Evolutionary conservation across 805 yeast species (phyloP).

Genomic region (Starmerella roubikii): DNA sequence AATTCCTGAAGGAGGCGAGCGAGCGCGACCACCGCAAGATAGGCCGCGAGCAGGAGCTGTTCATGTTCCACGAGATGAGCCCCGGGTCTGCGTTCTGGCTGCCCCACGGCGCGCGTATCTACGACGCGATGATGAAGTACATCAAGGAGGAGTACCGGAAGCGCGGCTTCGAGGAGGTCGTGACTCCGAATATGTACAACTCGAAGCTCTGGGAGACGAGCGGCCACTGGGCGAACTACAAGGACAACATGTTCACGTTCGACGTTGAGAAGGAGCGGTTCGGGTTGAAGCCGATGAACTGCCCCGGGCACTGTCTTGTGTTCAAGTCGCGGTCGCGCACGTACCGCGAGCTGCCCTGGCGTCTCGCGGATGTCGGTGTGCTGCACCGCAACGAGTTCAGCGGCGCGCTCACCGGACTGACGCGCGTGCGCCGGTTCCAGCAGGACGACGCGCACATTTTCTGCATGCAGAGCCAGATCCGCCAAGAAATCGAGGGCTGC

Average conservation of each 20-base stretch:
- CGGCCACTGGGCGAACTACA: slow-evolving; percentile 97
- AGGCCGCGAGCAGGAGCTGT: slow-evolving; percentile 92
- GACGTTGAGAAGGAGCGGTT: slow-evolving; percentile 92
- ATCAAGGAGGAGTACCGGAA: slow-evolving; percentile 72
- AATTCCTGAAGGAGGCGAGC: slow-evolving; percentile 91
- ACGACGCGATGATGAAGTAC: slow-evolving; percentile 70
- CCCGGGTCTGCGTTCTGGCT: slow-evolving; percentile 99
- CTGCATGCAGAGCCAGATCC: slow-evolving; percentile 88
- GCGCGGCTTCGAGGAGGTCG: slow-evolving; percentile 96
- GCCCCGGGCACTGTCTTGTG: slow-evolving; percentile 92
- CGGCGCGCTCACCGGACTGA: slow-evolving; percentile 88
- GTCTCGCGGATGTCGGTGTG: slow-evolving; percentile 97
- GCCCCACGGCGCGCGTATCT: slow-evolving; percentile 97
- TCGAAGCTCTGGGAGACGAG: slow-evolving; percentile 96
- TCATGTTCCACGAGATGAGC: slow-evolving; percentile 88
- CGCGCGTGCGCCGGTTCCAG: slow-evolving; percentile 97
- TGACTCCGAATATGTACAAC: slow-evolving; percentile 98
- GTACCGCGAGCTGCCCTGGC: slow-evolving; percentile 94
- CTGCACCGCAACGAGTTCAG: slow-evolving; percentile 92
- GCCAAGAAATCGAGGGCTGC: slow-evolving; percentile 64
- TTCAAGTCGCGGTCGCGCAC: slow-evolving; percentile 89
- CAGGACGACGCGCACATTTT: slow-evolving; percentile 98
- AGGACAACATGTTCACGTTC: slow-evolving; percentile 93
- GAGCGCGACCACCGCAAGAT: slow-evolving; percentile 85
- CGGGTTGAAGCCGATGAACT: slow-evolving; percentile 94